phyloP scores from a whole-genome alignment of 495 filamentous ascomycete genomes.

The Chaetomium cochliodes region DNA sequence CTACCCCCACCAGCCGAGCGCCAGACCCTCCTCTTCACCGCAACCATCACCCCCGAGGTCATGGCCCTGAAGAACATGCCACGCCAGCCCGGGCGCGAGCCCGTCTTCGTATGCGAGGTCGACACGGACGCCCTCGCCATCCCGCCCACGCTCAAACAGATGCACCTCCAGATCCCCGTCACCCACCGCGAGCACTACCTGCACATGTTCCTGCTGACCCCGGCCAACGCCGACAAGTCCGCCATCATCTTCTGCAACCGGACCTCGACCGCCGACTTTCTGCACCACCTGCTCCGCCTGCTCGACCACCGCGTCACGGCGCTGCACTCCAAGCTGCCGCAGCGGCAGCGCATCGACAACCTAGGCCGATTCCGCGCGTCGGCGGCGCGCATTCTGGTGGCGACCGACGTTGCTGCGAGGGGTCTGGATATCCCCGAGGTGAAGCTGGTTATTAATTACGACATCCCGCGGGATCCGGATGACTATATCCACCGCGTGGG shows the following conservation, averaged over 20 bases:
- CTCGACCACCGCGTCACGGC: conserved; percentile 88
- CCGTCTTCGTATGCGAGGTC: conserved; percentile 87
- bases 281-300: conserved; percentile 79
- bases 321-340: conserved; percentile 81
- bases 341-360: conserved; percentile 79
- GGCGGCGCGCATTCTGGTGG: conserved; percentile 88
- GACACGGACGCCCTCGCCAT: conserved; percentile 71
- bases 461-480: conserved; percentile 91
- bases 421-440: conserved; percentile 96
- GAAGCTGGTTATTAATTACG: conserved; percentile 87
- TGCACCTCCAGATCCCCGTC: conserved; percentile 80
- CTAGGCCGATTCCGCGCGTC: conserved; percentile 86
- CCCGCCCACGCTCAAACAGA: conserved; percentile 76
- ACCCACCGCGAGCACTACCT: conserved; percentile 92
- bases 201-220: conserved; percentile 82
- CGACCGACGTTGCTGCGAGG: conserved; percentile 92
- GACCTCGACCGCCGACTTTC: conserved; percentile 79
- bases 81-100: conserved; percentile 60
- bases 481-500: conserved; percentile 97
- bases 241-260: conserved; percentile 95
- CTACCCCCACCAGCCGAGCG: conserved; percentile 70
- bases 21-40: conserved; percentile 94
- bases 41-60: conserved; percentile 92
- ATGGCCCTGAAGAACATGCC: conserved; percentile 75
- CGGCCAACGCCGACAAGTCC: conserved; percentile 67